A percentile compares a stretch with the other conserved stretches of the same genome.
Conservation (phyloP, 306 rosid genomes). For the Echinosophora koreensis region DNA sequence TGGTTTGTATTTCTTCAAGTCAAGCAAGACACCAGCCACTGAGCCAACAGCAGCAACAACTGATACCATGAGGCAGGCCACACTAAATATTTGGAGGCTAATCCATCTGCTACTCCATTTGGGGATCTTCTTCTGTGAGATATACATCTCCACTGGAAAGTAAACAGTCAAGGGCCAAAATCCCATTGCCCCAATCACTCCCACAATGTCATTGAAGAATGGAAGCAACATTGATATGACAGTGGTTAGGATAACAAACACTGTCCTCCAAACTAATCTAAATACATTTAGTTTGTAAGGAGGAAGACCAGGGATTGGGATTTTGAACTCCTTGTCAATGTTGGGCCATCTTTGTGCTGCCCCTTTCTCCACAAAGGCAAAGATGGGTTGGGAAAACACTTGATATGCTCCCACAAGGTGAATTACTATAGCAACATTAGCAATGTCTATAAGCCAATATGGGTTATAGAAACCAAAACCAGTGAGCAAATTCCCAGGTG, state of each 20-base stretch:
- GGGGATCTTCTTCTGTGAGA: slow-evolving; percentile 69
- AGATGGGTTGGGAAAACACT: slow-evolving; percentile 81
- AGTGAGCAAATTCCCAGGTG: slow-evolving; percentile 88
- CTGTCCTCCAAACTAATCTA: slow-evolving; percentile 68
- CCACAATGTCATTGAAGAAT: slow-evolving; percentile 80
- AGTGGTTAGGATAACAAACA: slow-evolving; percentile 69
- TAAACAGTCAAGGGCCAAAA: slow-evolving; percentile 86
- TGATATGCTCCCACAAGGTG: slow-evolving; percentile 93
- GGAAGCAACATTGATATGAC: slow-evolving; percentile 80
- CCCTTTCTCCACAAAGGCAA: slow-evolving; percentile 70
- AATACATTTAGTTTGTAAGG: slow-evolving; percentile 60
- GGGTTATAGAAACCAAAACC: slow-evolving; percentile 89
- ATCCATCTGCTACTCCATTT: slow-evolving; percentile 85
- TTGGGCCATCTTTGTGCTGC: slow-evolving; percentile 57
- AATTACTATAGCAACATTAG: slow-evolving; percentile 81
- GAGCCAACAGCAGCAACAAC: slow-evolving; percentile 79
- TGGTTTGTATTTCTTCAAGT: slow-evolving; percentile 65
- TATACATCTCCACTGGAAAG: slow-evolving; percentile 84
- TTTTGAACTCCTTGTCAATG: slow-evolving; percentile 54
- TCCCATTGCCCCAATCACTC: slow-evolving; percentile 83
- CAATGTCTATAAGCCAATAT: slow-evolving; percentile 83
- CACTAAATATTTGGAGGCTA: slow-evolving; percentile 61
- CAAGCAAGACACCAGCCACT: slow-evolving; percentile 69
- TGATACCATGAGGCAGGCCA: slow-evolving; percentile 58
- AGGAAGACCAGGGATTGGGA: slow-evolving; percentile 56